Base-by-base conservation (phyloP, 2,329 filamentous ascomycete species). In the Nothomitra cinnamomea region DNA sequence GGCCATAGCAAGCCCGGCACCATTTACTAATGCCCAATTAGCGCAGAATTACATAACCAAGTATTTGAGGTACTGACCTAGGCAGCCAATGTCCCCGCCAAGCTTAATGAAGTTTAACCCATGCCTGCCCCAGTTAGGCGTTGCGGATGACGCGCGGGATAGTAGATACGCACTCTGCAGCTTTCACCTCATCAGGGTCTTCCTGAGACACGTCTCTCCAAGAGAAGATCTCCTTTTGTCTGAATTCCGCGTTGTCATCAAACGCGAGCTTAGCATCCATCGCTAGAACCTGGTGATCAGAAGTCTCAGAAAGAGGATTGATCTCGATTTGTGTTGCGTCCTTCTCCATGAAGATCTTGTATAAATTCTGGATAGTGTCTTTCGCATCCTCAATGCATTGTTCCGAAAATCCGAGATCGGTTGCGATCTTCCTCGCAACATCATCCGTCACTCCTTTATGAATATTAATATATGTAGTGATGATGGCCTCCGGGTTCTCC, bases 51-150 rank as follows among this genome's bases (percentile, higher is more conserved):
- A 43, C 17, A 12, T 25, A 36, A 25, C 10, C 3, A 40, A 40
- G 13, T 42, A 12, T 13, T 24, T 52, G 32, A 7, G 38, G 2
- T 49, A 28, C 63, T 57, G 64, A 70, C 69, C 69, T 57, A 96
- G 78, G 77, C 92, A 98, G 72, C 92, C 92, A 68, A 98, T 98
- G 69, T 98, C 92, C 68, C 92, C 92, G 67, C 96, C 92, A 57
- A 98, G 84, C 81, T 98, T 98, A 79, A 98, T 98, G 76, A 98
- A 98, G 82, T 98, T 98, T 61, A 98, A 81, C 64, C 87, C 87
- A 61, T 73, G 64, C 56, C 70, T 73, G 56, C 52, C 21, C 15
- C 3, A 6, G 22, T 10, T 8, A 45, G 56, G 56, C 42, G 58
- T 57, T 19, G 47, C 51, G 36, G 57, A 52, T 38, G 13, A 32